Base-by-base conservation (phyloP, 2,329 filamentous ascomycete genomes). In the Bipolaris sorokiniana region DNA sequence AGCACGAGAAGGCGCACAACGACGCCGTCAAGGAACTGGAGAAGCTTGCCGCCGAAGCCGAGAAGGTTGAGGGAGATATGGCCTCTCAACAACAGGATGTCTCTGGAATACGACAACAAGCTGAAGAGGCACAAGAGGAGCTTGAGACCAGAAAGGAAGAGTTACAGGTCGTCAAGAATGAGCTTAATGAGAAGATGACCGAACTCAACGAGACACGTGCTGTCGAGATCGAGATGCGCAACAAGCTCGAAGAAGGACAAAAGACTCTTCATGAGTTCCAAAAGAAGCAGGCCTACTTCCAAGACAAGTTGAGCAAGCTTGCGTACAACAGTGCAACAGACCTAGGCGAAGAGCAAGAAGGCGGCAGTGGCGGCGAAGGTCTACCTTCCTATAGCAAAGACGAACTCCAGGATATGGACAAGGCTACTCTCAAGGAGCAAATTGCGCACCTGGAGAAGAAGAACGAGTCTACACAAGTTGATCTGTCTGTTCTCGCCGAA, bases 161-260 rank as follows among this genome's bases (percentile, higher is more conserved):
- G 73, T 84, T 99, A 3, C 84, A 88, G 45, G 81, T 85, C 9
- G 77, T 98, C 54, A 99, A 98, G 79, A 81, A 85, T 3, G 91
- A 97, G 68, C 83, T 98, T 10, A 94, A 99, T 64, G 88, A 90
- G 67, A 96, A 93, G 81, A 90, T 87, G 1, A 80, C 88, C 0
- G 92, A 96, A 73, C 83, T 98, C 54, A 97, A 98, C 71, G 90
- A 92, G 71, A 96, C 90, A 0, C 87, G 94, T 9, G 93, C 92
- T 0, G 82, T 89, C 3, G 95, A 99, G 76, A 97, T 99, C 59
- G 95, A 99, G 77, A 97, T 98, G 92, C 90, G 91, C 62, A 98
- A 98, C 78, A 96, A 96, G 79, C 88, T 99, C 1, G 95, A 98
- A 72, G 94, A 98, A 73, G 95, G 94, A 75, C 90, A 97, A 65